Conservation (phyloP, 306 rosid genomes). For the Prunus mume region DNA sequence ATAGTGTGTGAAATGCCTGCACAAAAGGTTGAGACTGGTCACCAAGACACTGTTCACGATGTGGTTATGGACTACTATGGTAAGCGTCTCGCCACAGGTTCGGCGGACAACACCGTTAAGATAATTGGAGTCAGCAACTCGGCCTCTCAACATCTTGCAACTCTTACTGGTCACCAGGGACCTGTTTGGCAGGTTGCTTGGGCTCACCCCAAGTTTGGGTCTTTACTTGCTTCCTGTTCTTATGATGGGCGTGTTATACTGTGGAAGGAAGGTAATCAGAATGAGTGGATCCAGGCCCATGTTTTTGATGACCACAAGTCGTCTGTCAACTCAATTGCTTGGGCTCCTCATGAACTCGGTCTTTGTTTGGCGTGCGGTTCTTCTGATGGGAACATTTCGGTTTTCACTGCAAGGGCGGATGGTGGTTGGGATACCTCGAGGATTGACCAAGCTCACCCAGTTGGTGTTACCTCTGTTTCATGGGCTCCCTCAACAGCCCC, state of each 20-base stretch:
- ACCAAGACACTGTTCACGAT: conserved; percentile 71
- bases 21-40: conserved; percentile 80
- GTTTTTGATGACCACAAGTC: conserved; percentile 71
- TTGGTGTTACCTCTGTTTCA: conserved; percentile 86
- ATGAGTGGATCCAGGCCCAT: conserved; percentile 74
- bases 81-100: conserved; percentile 77
- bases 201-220: conserved; percentile 89
- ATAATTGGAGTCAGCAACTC: conserved; percentile 76
- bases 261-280: conserved; percentile 86
- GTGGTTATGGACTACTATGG: conserved; percentile 86
- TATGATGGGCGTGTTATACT: conserved; percentile 68
- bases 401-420: conserved; percentile 64
- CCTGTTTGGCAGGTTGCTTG: conserved; percentile 81
- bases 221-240: conserved; percentile 72
- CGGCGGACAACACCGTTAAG: conserved; percentile 81
- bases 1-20: conserved; percentile 55
- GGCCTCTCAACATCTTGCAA: conserved; percentile 71
- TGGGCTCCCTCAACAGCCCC: conserved; percentile 91
- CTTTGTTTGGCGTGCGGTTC: conserved; percentile 83
- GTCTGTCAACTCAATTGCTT: conserved; percentile 74
- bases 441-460: conserved; percentile 78
- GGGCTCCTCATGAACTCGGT: conserved; percentile 85
- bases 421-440: conserved; percentile 79
- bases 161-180: conserved; percentile 75
- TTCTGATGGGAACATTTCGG: conserved; percentile 81